A percentile compares a stretch with the other conserved stretches of the same genome.
phyloP scores from a whole-genome alignment of 192 early-diverging fungal species.

The Ambispora gerdemannii region DNA sequence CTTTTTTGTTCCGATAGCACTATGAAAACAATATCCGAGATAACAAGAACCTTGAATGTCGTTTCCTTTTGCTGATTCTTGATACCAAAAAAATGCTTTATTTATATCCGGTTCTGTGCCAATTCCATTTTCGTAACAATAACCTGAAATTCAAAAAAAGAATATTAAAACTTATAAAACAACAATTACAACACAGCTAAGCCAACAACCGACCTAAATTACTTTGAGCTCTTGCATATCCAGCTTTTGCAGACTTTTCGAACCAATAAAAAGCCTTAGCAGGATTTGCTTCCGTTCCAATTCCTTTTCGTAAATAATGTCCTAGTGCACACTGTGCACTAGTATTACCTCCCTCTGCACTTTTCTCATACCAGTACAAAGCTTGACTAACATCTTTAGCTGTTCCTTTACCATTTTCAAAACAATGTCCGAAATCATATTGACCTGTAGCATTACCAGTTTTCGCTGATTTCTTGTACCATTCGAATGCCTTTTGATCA shows the following conservation, averaged over 20 bases:
- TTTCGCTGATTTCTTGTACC: background rate
- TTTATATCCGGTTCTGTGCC: conserved; percentile 47
- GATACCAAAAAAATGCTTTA: conserved; percentile 61
- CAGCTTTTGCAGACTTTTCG: conserved; percentile 48
- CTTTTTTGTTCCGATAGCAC: conserved; percentile 55
- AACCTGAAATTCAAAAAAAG: conserved; percentile 2
- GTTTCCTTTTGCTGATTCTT: conserved; percentile 49
- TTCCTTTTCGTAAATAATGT: conserved; percentile 76
- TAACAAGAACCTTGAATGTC: conserved; percentile 66
- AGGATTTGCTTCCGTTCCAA: conserved; percentile 64
- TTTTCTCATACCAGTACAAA: conserved; percentile 55
- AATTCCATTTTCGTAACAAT: conserved; percentile 60
- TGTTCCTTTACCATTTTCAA: background rate
- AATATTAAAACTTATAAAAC: background rate
- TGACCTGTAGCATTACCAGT: background rate
- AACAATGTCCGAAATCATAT: background rate
- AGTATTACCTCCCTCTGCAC: conserved; percentile 54
- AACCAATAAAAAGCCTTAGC: conserved; percentile 63
- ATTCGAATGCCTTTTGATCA: background rate
- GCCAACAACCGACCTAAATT: conserved; percentile 52
- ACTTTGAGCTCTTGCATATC: conserved; percentile 53
- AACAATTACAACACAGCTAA: conserved; percentile 41
- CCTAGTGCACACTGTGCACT: conserved; percentile 66
- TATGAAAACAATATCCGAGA: conserved; percentile 72
- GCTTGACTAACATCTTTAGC: conserved; percentile 23